A percentile compares a stretch with the other conserved stretches of the same genome.
These are phyloP conservation scores for Candida berthetii DNA, from an alignment of 805 yeast genomes.

Conservation along the genomic window DNA sequence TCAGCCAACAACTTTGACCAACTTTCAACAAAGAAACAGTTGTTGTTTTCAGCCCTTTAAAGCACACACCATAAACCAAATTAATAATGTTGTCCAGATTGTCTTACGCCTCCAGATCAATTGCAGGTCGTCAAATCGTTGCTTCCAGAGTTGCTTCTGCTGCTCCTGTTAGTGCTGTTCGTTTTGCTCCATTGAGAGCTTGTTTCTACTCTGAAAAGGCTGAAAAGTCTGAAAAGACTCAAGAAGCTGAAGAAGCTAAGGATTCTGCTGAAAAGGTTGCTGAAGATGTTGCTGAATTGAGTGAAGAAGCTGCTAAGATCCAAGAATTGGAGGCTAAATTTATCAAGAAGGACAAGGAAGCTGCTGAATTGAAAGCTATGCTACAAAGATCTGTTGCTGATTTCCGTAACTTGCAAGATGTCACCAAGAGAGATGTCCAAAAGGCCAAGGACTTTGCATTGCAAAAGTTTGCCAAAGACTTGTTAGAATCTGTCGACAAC, in stretches of 20 bases:
- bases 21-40: not conserved
- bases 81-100: not conserved
- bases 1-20: not conserved
- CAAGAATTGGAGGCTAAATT: not conserved
- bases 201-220: not conserved
- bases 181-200: not conserved
- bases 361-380: constrained; percentile 20
- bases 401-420: constrained; percentile 22
- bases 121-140: not conserved
- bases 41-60: too few relatives aligned
- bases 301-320: constrained; percentile 11
- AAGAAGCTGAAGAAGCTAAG: constrained; percentile 4
- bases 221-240: not conserved
- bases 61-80: too few relatives aligned
- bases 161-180: not conserved
- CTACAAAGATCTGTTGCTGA: constrained; percentile 22
- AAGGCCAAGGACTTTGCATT: constrained; percentile 22
- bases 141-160: not conserved
- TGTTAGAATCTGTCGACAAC: constrained; percentile 21
- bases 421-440: constrained; percentile 22
- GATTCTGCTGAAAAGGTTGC: constrained; percentile 8
- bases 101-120: not conserved
- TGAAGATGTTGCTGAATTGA: constrained; percentile 3
- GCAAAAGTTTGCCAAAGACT: constrained; percentile 21
- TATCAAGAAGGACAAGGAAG: constrained; percentile 15